Evolutionary conservation across 768 basidiomycete genomes (phyloP), one percentile per base, ranked within the genome.

Genomic region (Ramaria sp.): DNA sequence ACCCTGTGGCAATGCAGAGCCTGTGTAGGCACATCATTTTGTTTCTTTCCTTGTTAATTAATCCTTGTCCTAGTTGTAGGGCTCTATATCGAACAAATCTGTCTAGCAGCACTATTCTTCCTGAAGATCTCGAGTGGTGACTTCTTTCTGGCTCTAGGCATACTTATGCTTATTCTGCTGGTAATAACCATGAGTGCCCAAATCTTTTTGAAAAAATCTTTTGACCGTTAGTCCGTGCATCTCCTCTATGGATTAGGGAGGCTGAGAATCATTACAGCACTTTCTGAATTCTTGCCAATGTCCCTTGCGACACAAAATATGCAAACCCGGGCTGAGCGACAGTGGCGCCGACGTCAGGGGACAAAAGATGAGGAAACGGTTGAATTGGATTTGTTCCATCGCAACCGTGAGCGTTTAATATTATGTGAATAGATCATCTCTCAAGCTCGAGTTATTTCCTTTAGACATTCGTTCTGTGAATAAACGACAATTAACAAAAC

Each of bases 31-130:
- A 17, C 38, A 33, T 63, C 39, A 39, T 37, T 19, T 22, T 60
- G 10, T 59, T 13, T 7, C n/a, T 39, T 49, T 51, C 27, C 11
- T 51, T 3, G 13, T 24, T 50, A 30, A 51, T 17, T 50, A 59
- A 13, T 54, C 19, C 31, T 43, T 53, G 60, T 9, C 68, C 63
- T 68, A 83, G 70, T 86, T 62, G 79, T 83, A 30, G 85, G 84
- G 0, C 73, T 88, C 47, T 88, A 88, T 65, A 82, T 87, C 63
- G 79, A 84, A 63, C 80, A 86, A 63, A 69, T 86, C 31, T 82
- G 80, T 61, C 69, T 87, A 17, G 74, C 77, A 6, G 82, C 80
- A 17, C 72, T 87, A 10, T 84, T 87, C 72, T 86, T 88, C 76
- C 69, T 88, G 54, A 77, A 76, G 56, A 66, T 70, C 2, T 63